Base-by-base conservation (phyloP, 495 filamentous ascomycete species). In the Penicillium angulare region DNA sequence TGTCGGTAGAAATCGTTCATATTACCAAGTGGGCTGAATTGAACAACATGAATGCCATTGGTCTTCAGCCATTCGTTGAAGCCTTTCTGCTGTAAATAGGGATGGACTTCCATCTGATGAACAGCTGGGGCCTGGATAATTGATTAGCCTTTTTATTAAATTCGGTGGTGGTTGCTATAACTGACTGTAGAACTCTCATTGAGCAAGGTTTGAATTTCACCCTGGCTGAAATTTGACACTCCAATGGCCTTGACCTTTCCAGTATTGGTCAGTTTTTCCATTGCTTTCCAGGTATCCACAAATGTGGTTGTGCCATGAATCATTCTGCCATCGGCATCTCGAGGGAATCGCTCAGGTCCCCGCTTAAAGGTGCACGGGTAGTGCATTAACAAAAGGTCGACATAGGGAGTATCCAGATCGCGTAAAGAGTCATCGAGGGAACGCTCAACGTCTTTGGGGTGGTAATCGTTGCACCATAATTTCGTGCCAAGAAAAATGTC, bases 161-260 rank as follows among this genome's bases (percentile, higher is more conserved):
- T 81, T 74, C 7, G 74, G 81, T n/a, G n/a, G 68, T 31, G 1
- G 27, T 9, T 31, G 1, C 13, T 1, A 31, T 31, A 90, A 89
- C 69, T 91, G 92, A 83, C 77, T 26, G 86, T 73, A 5, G 60
- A 67, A 20, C 74, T 69, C 23, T 86, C 77, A 46, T 80, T 73
- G n/a, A 92, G 41, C 17, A 92, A 58, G 39, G 76, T 75, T 68
- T 89, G 82, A 49, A 91, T 68, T 56, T 92, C 85, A n/a, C 69
- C 74, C 50, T 84, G 76, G 18, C 76, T 81, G 68, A 90, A 90
- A 70, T 92, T 95, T 56, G 84, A 87, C 13, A 92, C 79, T 3
- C 88, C 88, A 58, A 93, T 88, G 5, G 73, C 81, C 51, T 66
- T 77, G 23, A 73, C 65, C 58, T 83, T 84, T 23, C 82, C 81